Percentiles rank a stretch among this genome's conserved stretches.
Evolutionary conservation across 495 filamentous ascomycete species (phyloP).

Genomic region (Lophiotrema nucula): DNA sequence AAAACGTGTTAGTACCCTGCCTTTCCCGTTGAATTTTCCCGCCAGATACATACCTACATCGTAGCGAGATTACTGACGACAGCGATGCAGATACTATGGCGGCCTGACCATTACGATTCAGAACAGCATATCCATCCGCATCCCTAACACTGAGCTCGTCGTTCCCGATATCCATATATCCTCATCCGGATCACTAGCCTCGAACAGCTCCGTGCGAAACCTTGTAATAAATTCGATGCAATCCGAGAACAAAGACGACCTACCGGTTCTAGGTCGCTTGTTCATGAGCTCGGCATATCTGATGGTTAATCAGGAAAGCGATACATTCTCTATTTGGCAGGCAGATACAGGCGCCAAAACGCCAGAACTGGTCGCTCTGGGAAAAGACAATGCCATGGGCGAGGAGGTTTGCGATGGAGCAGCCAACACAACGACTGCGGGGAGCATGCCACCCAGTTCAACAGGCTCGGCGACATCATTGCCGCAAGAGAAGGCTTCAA

Average conservation of each 20-base stretch:
- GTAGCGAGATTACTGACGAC: neutral
- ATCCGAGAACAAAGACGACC: neutral
- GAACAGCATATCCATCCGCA: conserved; percentile 8
- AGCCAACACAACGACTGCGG: too few species aligned
- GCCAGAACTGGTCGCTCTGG: neutral
- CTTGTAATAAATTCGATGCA: conserved; percentile 5
- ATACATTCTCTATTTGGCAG: conserved; percentile 13
- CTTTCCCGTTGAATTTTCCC: too few species aligned
- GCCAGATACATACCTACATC: neutral
- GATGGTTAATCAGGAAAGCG: conserved; percentile 13
- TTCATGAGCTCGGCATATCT: conserved; percentile 11
- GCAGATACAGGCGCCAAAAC: neutral
- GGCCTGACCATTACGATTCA: conserved; percentile 2
- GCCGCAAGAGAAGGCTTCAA: neutral
- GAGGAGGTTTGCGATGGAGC: neutral
- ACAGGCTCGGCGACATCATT: neutral
- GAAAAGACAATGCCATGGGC: neutral
- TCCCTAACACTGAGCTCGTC: conserved; percentile 12
- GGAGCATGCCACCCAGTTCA: neutral
- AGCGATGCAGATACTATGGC: conserved; percentile 7
- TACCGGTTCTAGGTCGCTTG: conserved; percentile 5
- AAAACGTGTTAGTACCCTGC: conserved; percentile 1
- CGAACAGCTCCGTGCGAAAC: neutral
- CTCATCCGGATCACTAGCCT: neutral
- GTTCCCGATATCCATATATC: neutral